Percentiles rank a stretch among this genome's conserved stretches.
phyloP scores from a whole-genome alignment of 2,329 filamentous ascomycete genomes.

The Ciborinia camelliae region DNA sequence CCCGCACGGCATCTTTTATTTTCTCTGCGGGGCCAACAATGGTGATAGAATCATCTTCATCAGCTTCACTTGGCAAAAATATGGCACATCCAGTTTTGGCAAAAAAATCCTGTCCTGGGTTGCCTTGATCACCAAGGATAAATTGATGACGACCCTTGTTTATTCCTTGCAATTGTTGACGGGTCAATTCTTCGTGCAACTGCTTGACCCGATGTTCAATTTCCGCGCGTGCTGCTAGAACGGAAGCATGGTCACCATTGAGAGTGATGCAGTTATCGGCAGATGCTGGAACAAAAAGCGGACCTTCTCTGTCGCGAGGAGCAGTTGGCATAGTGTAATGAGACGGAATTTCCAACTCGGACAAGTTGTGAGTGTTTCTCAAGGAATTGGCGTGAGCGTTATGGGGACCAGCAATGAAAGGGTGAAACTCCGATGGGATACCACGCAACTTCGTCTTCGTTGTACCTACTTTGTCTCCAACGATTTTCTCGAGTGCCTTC shows the following conservation, averaged over 20 bases:
- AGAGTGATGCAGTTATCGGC: constrained; percentile 76
- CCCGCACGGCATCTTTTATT: constrained; percentile 72
- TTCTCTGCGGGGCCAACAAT: constrained; percentile 76
- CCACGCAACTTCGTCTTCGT: constrained; percentile 77
- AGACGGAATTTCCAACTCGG: constrained; percentile 78
- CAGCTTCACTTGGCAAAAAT: constrained; percentile 70
- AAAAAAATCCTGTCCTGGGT: constrained; percentile 81
- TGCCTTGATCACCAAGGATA: constrained; percentile 81
- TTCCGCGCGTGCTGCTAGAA: constrained; percentile 73
- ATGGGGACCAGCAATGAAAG: constrained; percentile 83
- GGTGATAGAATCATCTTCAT: constrained; percentile 71
- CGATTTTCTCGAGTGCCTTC: constrained; percentile 81
- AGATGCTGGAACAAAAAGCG: constrained; percentile 68
- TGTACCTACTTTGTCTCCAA: constrained; percentile 78
- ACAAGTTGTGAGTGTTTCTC: constrained; percentile 65
- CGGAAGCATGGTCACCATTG: constrained; percentile 78
- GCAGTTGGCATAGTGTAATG: constrained; percentile 69
- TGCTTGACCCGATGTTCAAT: constrained; percentile 77
- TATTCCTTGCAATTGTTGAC: constrained; percentile 64
- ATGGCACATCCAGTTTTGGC: constrained; percentile 87
- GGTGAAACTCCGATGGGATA: constrained; percentile 89
- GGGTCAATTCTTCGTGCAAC: constrained; percentile 66
- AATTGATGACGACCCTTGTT: constrained; percentile 90
- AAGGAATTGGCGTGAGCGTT: constrained; percentile 65
- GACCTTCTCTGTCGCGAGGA: constrained; percentile 59